Evolutionary conservation across 129 eudicot species (phyloP).

Genomic region (Pittosporum tobira): DNA sequence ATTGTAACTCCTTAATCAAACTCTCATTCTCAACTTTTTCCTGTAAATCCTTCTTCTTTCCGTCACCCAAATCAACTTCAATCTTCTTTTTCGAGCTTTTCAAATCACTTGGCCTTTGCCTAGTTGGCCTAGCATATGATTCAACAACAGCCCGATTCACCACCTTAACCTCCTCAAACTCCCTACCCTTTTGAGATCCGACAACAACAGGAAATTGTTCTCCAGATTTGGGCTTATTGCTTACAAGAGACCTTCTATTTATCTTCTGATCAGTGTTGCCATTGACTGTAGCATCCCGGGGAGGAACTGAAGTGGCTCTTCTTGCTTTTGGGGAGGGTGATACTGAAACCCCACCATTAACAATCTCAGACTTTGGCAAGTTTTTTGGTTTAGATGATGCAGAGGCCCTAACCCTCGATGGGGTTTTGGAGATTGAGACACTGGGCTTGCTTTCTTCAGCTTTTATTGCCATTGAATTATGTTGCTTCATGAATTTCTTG

Average conservation of each 20-base stretch:
- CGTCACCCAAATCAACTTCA: slow-evolving; percentile 2
- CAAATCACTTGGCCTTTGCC: background rate
- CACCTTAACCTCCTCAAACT: background rate
- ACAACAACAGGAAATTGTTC: slow-evolving; percentile 3
- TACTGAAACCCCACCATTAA: background rate
- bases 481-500: slow-evolving; percentile 2
- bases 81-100: slow-evolving; percentile 7
- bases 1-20: slow-evolving; percentile 13
- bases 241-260: background rate
- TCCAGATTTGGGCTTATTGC: slow-evolving; percentile 13
- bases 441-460: slow-evolving; percentile 2
- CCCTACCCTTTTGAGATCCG: slow-evolving; percentile 9
- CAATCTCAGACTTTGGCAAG: background rate
- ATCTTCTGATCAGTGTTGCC: background rate
- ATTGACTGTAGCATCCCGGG: background rate
- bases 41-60: slow-evolving; percentile 1
- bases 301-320: slow-evolving; percentile 10
- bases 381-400: slow-evolving; percentile 7
- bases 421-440: slow-evolving; percentile 7
- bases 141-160: slow-evolving; percentile 7
- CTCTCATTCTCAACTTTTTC: slow-evolving; percentile 10
- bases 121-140: slow-evolving; percentile 9
- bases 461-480: slow-evolving; percentile 1
- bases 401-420: background rate
- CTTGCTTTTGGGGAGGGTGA: slow-evolving; percentile 7